Conservation (phyloP, 305 asterid genomes). For the Fraxinus albicans region DNA sequence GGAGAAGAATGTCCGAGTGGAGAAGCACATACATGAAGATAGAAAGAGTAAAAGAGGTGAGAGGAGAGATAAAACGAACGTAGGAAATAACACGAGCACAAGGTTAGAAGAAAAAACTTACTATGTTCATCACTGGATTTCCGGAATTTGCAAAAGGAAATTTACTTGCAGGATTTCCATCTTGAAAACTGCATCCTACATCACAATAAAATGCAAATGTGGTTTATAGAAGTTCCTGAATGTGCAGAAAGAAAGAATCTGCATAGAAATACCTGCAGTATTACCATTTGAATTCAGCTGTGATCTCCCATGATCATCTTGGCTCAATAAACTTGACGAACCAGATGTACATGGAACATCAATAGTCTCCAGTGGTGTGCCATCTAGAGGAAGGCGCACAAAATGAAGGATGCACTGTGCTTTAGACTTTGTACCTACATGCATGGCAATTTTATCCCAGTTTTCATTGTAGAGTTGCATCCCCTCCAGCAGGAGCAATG, state of each 20-base stretch:
- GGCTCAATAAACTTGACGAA: slow-evolving; percentile 38
- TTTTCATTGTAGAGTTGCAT: slow-evolving; percentile 76
- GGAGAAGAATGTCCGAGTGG: neutral
- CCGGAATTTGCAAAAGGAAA: slow-evolving; percentile 75
- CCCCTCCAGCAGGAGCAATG: slow-evolving; percentile 84
- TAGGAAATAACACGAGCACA: neutral
- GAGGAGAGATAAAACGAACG: neutral
- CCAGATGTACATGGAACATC: slow-evolving; percentile 71
- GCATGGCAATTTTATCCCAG: slow-evolving; percentile 93
- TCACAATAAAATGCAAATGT: slow-evolving; percentile 27
- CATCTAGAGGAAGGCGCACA: slow-evolving; percentile 83
- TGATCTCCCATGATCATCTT: slow-evolving; percentile 43
- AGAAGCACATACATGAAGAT: slow-evolving; percentile 10
- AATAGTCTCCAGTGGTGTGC: slow-evolving; percentile 53
- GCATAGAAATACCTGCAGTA: slow-evolving; percentile 36
- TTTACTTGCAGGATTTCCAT: slow-evolving; percentile 45
- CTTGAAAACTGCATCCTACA: slow-evolving; percentile 55
- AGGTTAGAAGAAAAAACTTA: slow-evolving; percentile 29
- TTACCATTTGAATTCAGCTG: slow-evolving; percentile 58
- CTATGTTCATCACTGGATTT: slow-evolving; percentile 93
- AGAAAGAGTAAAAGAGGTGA: neutral
- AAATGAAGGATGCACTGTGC: slow-evolving; percentile 95
- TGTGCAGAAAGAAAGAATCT: slow-evolving; percentile 10
- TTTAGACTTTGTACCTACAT: slow-evolving; percentile 92
- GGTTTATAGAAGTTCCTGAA: slow-evolving; percentile 16